A percentile compares a stretch with the other conserved stretches of the same genome.
These are phyloP conservation scores for Pestalotiopsis sp. DNA, from an alignment of 2,329 filamentous ascomycete genomes.

Conservation along the genomic window DNA sequence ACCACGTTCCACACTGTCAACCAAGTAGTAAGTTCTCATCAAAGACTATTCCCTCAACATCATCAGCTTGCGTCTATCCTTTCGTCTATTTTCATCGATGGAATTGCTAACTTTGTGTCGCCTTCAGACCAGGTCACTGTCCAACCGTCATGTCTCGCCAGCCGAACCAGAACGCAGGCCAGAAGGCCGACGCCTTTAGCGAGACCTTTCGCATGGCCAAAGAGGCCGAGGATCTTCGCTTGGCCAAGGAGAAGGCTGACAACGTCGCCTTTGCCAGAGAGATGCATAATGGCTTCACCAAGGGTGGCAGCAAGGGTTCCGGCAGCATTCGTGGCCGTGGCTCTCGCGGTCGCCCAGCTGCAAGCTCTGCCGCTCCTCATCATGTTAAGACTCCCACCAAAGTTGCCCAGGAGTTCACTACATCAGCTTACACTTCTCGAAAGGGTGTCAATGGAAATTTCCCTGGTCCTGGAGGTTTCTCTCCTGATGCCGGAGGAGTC, in stretches of 20 bases:
- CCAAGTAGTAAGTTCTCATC: background rate
- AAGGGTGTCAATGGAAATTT: background rate
- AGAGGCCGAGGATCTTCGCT: background rate
- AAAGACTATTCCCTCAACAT: background rate
- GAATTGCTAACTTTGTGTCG: background rate
- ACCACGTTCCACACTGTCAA: background rate
- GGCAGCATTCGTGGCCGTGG: background rate
- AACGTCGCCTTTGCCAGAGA: no score
- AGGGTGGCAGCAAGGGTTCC: background rate
- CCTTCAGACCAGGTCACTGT: background rate
- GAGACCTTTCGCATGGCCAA: background rate
- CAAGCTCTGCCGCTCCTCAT: background rate
- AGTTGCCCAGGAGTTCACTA: background rate
- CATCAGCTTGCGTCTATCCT: background rate
- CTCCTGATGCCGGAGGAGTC: background rate
- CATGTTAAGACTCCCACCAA: background rate
- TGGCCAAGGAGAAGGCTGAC: background rate
- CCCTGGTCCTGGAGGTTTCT: conserved; percentile 5
- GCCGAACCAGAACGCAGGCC: background rate
- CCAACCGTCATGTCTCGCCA: background rate
- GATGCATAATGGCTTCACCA: background rate
- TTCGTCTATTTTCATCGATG: background rate
- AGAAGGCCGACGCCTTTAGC: no score
- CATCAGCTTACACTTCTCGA: background rate
- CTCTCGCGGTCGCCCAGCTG: background rate